phyloP scores from a whole-genome alignment of 108 stramenopile genomes.

The Mayamaea pseudoterrestris region DNA sequence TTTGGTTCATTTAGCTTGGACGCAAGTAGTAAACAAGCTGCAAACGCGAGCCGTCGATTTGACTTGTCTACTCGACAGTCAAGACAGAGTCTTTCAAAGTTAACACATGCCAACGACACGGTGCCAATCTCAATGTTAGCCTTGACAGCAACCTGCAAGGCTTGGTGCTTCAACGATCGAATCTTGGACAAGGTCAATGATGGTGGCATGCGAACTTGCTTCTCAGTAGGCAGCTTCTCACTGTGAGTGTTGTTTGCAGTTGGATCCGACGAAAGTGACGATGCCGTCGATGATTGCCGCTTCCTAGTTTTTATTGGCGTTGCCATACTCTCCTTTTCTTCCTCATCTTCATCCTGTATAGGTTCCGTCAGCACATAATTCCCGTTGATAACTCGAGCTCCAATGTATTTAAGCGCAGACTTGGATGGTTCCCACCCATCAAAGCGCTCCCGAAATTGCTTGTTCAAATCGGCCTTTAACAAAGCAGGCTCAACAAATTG shows the following conservation, averaged over 20 bases:
- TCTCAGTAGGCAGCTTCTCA: not conserved
- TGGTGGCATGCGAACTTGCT: constrained; percentile 74
- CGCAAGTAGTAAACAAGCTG: constrained; percentile 83
- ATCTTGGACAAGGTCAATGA: constrained; percentile 88
- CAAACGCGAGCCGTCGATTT: constrained; percentile 82
- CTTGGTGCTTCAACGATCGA: constrained; percentile 73
- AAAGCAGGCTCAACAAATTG: constrained; percentile 78
- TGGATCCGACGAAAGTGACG: not conserved
- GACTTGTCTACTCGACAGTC: constrained; percentile 88
- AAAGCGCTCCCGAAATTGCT: constrained; percentile 86
- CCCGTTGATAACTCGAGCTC: constrained; percentile 68
- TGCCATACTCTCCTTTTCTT: not conserved
- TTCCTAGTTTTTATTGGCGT: constrained; percentile 7
- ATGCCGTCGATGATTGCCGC: constrained; percentile 19
- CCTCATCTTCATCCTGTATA: constrained; percentile 24
- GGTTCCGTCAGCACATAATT: constrained; percentile 72
- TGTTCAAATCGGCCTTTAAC: constrained; percentile 86
- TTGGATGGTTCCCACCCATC: constrained; percentile 83
- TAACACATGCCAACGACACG: constrained; percentile 79
- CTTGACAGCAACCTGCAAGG: constrained; percentile 51
- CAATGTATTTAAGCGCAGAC: constrained; percentile 42
- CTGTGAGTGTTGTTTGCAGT: not conserved
- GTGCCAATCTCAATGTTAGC: constrained; percentile 78
- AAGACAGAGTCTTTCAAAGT: constrained; percentile 88
- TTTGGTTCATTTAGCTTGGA: constrained; percentile 81